These are phyloP conservation scores for Lichtheimia ornata DNA, from an alignment of 371 early-diverging fungal genomes.

Conservation along the genomic window DNA sequence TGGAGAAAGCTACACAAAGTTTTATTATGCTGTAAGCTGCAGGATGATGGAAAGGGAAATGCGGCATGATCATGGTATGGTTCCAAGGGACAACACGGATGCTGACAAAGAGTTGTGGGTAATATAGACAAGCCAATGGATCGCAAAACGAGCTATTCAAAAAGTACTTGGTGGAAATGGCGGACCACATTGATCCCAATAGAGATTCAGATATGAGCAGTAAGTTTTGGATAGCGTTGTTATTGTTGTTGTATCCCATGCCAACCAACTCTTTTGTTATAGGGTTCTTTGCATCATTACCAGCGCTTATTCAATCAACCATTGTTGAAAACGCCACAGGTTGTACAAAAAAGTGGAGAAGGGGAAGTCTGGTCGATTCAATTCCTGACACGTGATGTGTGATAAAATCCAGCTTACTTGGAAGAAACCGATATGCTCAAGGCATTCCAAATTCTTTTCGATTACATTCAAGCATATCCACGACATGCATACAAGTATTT, in stretches of 20 bases:
- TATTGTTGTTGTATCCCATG: not conserved
- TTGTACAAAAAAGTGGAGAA: conserved; percentile 2
- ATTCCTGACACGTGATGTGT: too few relatives aligned
- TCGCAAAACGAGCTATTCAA: conserved; percentile 33
- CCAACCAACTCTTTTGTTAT: not conserved
- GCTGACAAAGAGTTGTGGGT: not conserved
- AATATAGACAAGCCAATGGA: conserved; percentile 38
- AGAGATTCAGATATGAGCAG: conserved; percentile 40
- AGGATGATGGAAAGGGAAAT: not conserved
- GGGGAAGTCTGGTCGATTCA: too few relatives aligned
- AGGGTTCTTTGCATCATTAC: conserved; percentile 48
- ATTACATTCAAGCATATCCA: conserved; percentile 47
- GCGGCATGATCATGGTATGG: too few relatives aligned
- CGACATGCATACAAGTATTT: conserved; percentile 51
- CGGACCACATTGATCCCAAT: conserved; percentile 39
- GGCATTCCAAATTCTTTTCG: conserved; percentile 39
- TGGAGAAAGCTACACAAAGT: conserved; percentile 25
- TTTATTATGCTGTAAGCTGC: conserved; percentile 26
- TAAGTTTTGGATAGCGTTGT: conserved; percentile 11
- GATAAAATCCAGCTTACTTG: conserved; percentile 20
- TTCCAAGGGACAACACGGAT: too few relatives aligned
- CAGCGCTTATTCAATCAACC: conserved; percentile 42
- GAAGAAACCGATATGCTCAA: conserved; percentile 35
- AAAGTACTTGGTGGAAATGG: conserved; percentile 34
- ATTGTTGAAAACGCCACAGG: conserved; percentile 46